Percentiles rank a stretch among this genome's conserved stretches.
Evolutionary conservation across 208 protist species (phyloP).

Genomic region (Blechomonas ayalai): DNA sequence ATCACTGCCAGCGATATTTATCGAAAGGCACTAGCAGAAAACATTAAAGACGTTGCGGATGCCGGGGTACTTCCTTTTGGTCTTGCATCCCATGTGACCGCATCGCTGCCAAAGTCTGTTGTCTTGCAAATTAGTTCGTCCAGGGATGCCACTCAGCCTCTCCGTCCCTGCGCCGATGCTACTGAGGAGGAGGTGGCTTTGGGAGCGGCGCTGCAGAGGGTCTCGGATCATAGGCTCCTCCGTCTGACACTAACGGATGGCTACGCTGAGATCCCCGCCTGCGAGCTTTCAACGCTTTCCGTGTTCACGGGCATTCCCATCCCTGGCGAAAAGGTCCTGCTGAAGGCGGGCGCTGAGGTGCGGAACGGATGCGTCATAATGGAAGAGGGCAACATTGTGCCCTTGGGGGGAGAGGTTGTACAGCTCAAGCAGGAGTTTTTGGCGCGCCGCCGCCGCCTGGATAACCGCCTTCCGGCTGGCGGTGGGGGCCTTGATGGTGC

Average conservation of each 20-base stretch:
- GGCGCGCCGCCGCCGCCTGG: constrained; percentile 27
- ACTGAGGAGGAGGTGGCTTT: constrained; percentile 45
- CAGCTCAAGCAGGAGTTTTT: constrained; percentile 71
- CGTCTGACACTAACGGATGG: constrained; percentile 68
- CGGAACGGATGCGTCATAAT: constrained; percentile 69
- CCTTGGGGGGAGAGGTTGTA: constrained; percentile 60
- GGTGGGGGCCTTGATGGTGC: constrained; percentile 53
- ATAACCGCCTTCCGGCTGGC: constrained; percentile 16
- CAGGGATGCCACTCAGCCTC: constrained; percentile 73
- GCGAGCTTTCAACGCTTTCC: constrained; percentile 62
- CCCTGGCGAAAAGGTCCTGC: constrained; percentile 66
- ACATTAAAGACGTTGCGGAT: constrained; percentile 56
- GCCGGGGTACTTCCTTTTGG: constrained; percentile 44
- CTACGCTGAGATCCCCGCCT: constrained; percentile 46
- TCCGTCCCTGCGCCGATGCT: constrained; percentile 56
- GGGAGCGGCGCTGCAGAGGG: constrained; percentile 32
- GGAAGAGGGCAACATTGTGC: constrained; percentile 39
- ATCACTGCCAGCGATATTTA: constrained; percentile 42
- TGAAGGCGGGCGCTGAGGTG: constrained; percentile 55
- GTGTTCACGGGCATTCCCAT: constrained; percentile 56
- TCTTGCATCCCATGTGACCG: constrained; percentile 28
- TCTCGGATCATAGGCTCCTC: constrained; percentile 47
- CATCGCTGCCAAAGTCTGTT: constrained; percentile 27
- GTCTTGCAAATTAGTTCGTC: constrained; percentile 71
- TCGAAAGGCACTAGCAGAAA: constrained; percentile 35